Evolutionary conservation across 768 basidiomycete genomes (phyloP), one percentile per base, ranked within the genome.

Genomic region (Dioszegia hungarica): DNA sequence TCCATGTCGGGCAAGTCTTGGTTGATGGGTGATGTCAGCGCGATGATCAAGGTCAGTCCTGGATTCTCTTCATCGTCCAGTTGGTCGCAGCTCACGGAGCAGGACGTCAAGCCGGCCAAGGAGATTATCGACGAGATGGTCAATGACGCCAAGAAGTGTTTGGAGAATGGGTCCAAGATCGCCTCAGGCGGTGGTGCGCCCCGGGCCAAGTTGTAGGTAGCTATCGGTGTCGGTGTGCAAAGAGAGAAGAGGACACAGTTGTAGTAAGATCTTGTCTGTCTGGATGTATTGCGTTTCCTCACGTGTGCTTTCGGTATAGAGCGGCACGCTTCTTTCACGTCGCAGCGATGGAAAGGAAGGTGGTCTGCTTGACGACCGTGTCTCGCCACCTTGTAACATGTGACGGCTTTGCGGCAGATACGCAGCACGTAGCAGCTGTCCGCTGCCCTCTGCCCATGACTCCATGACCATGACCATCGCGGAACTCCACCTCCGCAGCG

Each of bases 81-180:
- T 33, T 37, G 20, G 11, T 6, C 15, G 8, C 12, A 27, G 59
- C 55, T 46, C 46, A 67, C 25, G 15, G n/a, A 11, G 15, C 28
- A 86, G 54, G 88, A 92, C 1, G 76, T 94, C 31, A 80, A 85
- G 11, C 89, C 92, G 5, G 92, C 91, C 6, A 83, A 90, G 78
- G 79, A 80, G 47, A 93, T 93, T 63, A 80, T 91, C 45, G 88
- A 91, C 27, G 80, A 81, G 57, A 92, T 93, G 90, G 85, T 93
- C 20, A 77, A 63, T 9, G 86, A 83, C 10, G 90, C 90, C 0
- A 84, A 84, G 15, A 77, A 78, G 55, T 83, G 81, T 60, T 68
- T 90, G 47, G 75, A 79, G 50, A 75, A 50, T 11, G 72, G 66
- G 4, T 37, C 40, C 11, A 57, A 31, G 31, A 24, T 73, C 15